phyloP scores from a whole-genome alignment of 2,329 filamentous ascomycete species.

The Fusarium sarcochroum region DNA sequence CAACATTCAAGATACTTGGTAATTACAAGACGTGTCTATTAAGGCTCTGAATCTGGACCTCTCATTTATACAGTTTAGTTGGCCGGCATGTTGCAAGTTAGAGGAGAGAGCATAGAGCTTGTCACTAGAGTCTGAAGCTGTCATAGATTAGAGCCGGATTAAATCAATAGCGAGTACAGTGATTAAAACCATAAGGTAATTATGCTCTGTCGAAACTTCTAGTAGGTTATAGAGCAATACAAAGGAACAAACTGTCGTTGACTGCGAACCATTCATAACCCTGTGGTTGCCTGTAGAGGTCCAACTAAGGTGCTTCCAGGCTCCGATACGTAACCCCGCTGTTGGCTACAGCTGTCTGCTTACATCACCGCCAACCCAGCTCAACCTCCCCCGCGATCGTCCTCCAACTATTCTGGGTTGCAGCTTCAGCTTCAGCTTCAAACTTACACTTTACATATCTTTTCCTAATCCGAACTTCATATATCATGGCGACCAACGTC shows the following conservation, averaged over 20 bases:
- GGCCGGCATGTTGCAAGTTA: neutral
- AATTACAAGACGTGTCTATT: neutral
- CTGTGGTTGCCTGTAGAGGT: constrained; percentile 23
- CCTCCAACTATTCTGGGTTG: neutral
- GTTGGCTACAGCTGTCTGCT: constrained; percentile 22
- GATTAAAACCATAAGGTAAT: neutral
- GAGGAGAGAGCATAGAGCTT: constrained; percentile 1
- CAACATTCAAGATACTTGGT: neutral
- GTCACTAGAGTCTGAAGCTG: neutral
- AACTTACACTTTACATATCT: neutral
- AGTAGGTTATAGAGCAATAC: neutral
- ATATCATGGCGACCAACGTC: constrained; percentile 85
- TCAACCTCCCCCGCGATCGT: constrained; percentile 30
- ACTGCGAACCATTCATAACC: constrained; percentile 1
- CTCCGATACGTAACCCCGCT: constrained; percentile 28
- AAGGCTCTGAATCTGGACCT: neutral
- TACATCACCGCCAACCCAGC: constrained; percentile 40
- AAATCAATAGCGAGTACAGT: neutral
- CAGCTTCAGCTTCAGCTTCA: neutral
- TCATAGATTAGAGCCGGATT: neutral
- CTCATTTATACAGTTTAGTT: neutral
- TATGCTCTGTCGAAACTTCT: constrained; percentile 19
- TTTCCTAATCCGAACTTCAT: constrained; percentile 1
- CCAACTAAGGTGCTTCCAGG: constrained; percentile 7
- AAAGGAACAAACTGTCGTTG: neutral